Conservation (phyloP, 306 rosid species). For the Crotalaria pallida region DNA sequence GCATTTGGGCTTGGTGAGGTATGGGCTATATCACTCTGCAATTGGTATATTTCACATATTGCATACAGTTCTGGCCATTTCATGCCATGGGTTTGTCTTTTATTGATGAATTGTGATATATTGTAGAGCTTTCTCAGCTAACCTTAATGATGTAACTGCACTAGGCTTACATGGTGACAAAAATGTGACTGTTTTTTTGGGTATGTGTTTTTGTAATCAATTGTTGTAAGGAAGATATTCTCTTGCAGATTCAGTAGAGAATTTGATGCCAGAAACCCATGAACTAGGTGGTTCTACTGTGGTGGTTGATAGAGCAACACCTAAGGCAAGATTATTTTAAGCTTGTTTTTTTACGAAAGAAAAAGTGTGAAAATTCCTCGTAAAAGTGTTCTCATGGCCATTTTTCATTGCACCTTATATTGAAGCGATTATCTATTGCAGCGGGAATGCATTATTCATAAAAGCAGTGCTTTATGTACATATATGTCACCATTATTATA, state of each 20-base stretch:
- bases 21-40: no score
- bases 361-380: neutral
- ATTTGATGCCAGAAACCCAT: conserved; percentile 87
- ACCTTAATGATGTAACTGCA: neutral
- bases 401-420: neutral
- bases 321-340: conserved; percentile 62
- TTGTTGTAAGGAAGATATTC: conserved; percentile 10
- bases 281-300: conserved; percentile 83
- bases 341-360: conserved; percentile 3
- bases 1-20: no score
- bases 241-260: conserved; percentile 85
- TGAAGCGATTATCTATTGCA: neutral
- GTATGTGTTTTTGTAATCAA: neutral
- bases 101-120: neutral
- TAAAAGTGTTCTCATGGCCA: neutral
- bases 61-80: neutral
- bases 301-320: conserved; percentile 97
- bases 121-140: neutral
- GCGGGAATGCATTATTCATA: neutral
- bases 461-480: neutral
- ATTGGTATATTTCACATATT: neutral
- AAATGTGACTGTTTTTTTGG: neutral
- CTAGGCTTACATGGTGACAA: neutral
- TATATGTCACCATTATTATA: neutral
- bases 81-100: neutral